These are phyloP conservation scores for Jamesozyma lodderae DNA, from an alignment of 805 yeast species.

Conservation along the genomic window DNA sequence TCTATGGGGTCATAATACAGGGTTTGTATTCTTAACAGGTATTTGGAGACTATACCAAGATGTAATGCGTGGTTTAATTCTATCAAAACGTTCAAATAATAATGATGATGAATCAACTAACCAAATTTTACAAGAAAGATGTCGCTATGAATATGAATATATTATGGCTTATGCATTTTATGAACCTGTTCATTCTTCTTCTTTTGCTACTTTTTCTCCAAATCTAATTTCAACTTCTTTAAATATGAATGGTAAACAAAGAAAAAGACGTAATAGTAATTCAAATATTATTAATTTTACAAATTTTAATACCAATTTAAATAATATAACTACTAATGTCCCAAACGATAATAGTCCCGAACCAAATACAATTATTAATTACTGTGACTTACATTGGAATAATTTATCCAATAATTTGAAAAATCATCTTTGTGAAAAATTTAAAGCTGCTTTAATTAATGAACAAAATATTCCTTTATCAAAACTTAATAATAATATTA, in stretches of 20 bases:
- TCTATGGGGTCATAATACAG: slow-evolving; percentile 79
- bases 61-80: slow-evolving; percentile 24
- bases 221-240: not conserved
- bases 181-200: slow-evolving; percentile 7
- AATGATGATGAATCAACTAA: not conserved
- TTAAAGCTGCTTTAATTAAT: slow-evolving; percentile 8
- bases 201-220: slow-evolving; percentile 1
- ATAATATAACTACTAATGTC: not conserved
- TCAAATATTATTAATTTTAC: slow-evolving; percentile 1
- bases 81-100: slow-evolving; percentile 2
- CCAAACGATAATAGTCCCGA: slow-evolving; percentile 3
- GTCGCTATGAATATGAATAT: slow-evolving; percentile 15
- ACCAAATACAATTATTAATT: slow-evolving; percentile 7
- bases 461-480: slow-evolving; percentile 5
- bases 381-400: slow-evolving; percentile 29
- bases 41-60: slow-evolving; percentile 57
- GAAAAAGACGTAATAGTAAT: slow-evolving; percentile 7
- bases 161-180: slow-evolving; percentile 17
- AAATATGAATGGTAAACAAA: slow-evolving; percentile 3
- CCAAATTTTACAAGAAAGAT: slow-evolving; percentile 2
- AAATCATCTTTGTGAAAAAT: slow-evolving; percentile 9
- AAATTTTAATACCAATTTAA: not conserved
- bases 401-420: slow-evolving; percentile 18
- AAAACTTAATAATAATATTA: slow-evolving; percentile 6
- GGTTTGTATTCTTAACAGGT: slow-evolving; percentile 81